phyloP scores from a whole-genome alignment of 129 eudicot species.

The Chrysanthemum makinoi region DNA sequence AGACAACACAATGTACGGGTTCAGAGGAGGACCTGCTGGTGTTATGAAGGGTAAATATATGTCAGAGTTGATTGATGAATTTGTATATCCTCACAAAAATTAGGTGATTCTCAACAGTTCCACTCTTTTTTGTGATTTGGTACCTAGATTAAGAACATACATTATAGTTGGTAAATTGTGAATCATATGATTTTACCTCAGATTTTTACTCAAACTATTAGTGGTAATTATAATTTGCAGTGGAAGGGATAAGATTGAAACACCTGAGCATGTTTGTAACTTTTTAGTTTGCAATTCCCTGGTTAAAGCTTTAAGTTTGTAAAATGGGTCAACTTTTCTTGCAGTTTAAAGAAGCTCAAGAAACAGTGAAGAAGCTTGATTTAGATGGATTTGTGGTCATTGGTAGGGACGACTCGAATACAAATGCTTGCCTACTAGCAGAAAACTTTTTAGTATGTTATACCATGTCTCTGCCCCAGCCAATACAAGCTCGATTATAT shows the following conservation, averaged over 20 bases:
- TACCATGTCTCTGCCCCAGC: not conserved
- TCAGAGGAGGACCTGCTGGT: constrained; percentile 94
- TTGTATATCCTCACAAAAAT: constrained; percentile 83
- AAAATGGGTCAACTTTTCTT: constrained; percentile 22
- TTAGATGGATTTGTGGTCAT: constrained; percentile 89
- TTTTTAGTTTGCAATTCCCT: not conserved
- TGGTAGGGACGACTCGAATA: constrained; percentile 95
- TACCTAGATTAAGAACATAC: not conserved
- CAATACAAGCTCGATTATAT: too few species aligned
- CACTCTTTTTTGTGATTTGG: not conserved
- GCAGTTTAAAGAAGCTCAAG: constrained; percentile 80
- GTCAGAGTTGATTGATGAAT: constrained; percentile 53
- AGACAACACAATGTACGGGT: constrained; percentile 83
- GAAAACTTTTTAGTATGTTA: constrained; percentile 67
- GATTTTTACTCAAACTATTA: not conserved
- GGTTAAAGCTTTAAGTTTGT: not conserved
- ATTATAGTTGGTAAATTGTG: not conserved
- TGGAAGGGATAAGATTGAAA: constrained; percentile 98
- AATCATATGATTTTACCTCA: constrained; percentile 7
- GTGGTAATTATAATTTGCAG: constrained; percentile 49
- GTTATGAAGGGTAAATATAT: constrained; percentile 82
- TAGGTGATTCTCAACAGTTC: constrained; percentile 46
- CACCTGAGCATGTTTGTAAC: constrained; percentile 73
- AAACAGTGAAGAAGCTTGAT: constrained; percentile 71
- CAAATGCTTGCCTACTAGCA: constrained; percentile 95